Evolutionary conservation across 1,284 basidiomycete genomes (phyloP).

Genomic region (Ceratobasidium papillatum): DNA sequence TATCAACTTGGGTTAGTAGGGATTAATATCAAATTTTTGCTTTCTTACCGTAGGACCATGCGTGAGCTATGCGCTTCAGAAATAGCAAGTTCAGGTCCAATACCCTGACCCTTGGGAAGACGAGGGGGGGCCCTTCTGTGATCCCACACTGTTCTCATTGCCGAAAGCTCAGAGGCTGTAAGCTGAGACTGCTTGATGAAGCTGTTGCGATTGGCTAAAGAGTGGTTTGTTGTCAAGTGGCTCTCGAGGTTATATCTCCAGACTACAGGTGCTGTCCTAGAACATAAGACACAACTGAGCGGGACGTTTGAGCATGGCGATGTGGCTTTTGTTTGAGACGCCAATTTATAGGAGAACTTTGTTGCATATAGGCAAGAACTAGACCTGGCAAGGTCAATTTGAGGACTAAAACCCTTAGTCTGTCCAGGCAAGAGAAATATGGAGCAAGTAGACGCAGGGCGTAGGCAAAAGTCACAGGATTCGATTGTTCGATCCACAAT

Average conservation of each 20-base stretch:
- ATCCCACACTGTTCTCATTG: not conserved
- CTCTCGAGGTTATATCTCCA: not conserved
- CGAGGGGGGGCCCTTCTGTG: not conserved
- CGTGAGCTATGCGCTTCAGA: not conserved
- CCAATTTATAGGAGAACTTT: not conserved
- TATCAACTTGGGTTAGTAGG: not conserved
- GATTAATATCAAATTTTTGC: not conserved
- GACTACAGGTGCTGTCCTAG: not conserved
- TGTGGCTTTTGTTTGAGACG: not conserved
- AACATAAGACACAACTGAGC: not conserved
- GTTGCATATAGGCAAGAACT: not conserved
- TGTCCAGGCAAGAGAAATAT: not conserved
- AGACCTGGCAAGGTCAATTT: not conserved
- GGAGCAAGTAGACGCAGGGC: not conserved
- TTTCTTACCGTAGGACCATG: not conserved
- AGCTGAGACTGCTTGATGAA: not conserved
- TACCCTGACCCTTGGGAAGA: not conserved
- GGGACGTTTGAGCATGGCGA: constrained; percentile 5
- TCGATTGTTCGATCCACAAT: not conserved
- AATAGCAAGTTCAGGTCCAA: not conserved
- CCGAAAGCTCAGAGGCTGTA: not conserved
- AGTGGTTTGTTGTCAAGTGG: not conserved
- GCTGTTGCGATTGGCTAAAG: not conserved
- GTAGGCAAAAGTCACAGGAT: not conserved
- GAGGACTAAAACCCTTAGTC: not conserved